Evolutionary conservation across 305 asterid genomes (phyloP).

Genomic region (Rubia peregrina): DNA sequence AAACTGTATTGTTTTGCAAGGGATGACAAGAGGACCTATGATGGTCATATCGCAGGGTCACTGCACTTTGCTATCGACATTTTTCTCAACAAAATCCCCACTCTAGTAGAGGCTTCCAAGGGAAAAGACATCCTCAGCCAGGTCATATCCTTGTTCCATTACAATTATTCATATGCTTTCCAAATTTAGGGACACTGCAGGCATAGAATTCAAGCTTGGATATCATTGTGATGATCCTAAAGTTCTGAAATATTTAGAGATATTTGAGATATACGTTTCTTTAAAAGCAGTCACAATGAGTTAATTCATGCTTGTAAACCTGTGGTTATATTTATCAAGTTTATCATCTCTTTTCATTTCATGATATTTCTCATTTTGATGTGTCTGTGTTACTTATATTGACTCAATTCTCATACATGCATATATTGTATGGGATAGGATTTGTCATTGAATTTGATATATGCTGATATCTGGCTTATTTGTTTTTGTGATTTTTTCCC

Average conservation of each 20-base stretch:
- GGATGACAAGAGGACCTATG: slow-evolving; percentile 81
- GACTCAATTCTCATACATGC: background rate
- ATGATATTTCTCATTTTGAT: too few species aligned
- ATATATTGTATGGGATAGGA: background rate
- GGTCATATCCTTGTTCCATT: too few species aligned
- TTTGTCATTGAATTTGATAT: slow-evolving; percentile 5
- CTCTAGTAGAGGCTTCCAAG: slow-evolving; percentile 54
- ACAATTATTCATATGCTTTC: slow-evolving; percentile 37
- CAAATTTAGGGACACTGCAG: slow-evolving; percentile 80
- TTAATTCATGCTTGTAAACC: too few species aligned
- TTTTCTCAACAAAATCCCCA: slow-evolving; percentile 58
- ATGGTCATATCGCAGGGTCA: slow-evolving; percentile 91
- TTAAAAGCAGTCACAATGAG: too few species aligned
- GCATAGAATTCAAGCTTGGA: slow-evolving; percentile 62
- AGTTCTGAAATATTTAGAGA: slow-evolving; percentile 86
- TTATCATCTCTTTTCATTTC: too few species aligned
- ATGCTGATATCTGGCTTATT: slow-evolving; percentile 5
- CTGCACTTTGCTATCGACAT: slow-evolving; percentile 18
- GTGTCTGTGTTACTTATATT: too few species aligned
- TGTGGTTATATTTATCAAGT: too few species aligned
- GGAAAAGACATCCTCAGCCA: slow-evolving; percentile 65
- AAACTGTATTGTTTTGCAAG: slow-evolving; percentile 22
- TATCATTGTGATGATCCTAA: slow-evolving; percentile 90
- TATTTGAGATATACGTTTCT: slow-evolving; percentile 33
- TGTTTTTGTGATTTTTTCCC: slow-evolving; percentile 19